A percentile compares a stretch with the other conserved stretches of the same genome.
These are phyloP conservation scores for Capronia americana DNA, from an alignment of 2,329 filamentous ascomycete species.

Conservation along the genomic window DNA sequence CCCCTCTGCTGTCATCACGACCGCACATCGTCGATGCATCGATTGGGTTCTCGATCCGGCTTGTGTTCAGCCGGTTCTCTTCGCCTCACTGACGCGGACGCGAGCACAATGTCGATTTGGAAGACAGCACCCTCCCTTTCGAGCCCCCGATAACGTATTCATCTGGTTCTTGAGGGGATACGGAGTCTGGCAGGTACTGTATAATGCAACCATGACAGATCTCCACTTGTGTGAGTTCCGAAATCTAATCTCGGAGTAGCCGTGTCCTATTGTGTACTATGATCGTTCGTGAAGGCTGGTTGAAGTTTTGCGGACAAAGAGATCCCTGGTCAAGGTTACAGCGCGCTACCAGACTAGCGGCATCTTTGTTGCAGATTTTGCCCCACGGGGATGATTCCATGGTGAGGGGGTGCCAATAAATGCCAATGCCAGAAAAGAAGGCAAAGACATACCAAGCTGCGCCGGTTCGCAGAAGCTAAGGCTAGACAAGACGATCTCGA, in stretches of 20 bases:
- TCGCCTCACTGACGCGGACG: not conserved
- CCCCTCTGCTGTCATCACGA: not conserved
- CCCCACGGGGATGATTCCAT: slow-evolving; percentile 15
- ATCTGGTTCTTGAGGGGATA: not conserved
- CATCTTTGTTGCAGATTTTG: slow-evolving; percentile 13
- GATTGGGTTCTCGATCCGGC: not conserved
- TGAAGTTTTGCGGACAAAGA: not conserved
- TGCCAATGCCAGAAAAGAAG: slow-evolving; percentile 5
- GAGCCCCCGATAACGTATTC: not conserved
- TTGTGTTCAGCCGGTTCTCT: not conserved
- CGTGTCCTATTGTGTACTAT: slow-evolving; percentile 7
- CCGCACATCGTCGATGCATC: not conserved
- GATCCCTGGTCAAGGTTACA: slow-evolving; percentile 25
- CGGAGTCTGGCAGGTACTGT: not conserved
- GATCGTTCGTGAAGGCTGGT: slow-evolving; percentile 6
- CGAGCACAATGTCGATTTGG: not conserved
- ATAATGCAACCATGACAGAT: slow-evolving; percentile 9
- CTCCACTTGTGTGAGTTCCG: slow-evolving; percentile 15
- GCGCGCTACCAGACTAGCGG: slow-evolving; percentile 11
- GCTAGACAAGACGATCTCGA: not conserved
- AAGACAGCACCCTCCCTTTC: not conserved
- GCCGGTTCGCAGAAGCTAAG: not conserved
- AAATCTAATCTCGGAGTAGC: slow-evolving; percentile 23
- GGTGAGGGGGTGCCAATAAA: slow-evolving; percentile 10
- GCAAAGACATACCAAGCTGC: slow-evolving; percentile 12